These are phyloP conservation scores for Starmerella riodocensis DNA, from an alignment of 805 yeast species.

Conservation along the genomic window DNA sequence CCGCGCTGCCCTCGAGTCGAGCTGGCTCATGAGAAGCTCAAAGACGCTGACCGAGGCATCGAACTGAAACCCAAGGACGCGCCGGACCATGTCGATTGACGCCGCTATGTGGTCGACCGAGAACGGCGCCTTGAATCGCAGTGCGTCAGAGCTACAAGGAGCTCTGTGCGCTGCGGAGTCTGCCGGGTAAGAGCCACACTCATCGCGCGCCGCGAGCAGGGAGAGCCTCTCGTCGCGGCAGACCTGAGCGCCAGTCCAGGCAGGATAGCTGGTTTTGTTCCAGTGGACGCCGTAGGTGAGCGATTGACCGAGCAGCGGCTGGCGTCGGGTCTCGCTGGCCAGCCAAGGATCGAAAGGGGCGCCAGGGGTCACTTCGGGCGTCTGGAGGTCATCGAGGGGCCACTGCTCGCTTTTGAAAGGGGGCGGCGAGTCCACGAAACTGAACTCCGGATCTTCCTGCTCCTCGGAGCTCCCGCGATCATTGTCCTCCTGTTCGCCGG, in stretches of 20 bases:
- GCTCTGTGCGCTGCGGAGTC: too few species aligned
- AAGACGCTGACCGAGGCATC: conserved; percentile 56
- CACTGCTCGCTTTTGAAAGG: conserved; percentile 10
- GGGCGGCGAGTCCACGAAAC: too few species aligned
- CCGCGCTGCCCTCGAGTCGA: conserved; percentile 59
- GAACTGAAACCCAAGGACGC: conserved; percentile 53
- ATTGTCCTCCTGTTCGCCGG: too few species aligned
- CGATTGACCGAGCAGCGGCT: conserved; percentile 3
- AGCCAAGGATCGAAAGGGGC: too few species aligned
- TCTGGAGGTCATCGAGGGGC: neutral
- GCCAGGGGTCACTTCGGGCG: neutral
- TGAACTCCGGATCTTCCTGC: too few species aligned
- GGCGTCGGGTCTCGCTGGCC: too few species aligned
- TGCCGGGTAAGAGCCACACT: too few species aligned
- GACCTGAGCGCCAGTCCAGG: conserved; percentile 65
- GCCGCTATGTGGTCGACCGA: conserved; percentile 38
- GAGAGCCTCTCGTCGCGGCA: too few species aligned
- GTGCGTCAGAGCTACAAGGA: too few species aligned
- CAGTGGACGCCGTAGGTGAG: conserved; percentile 21
- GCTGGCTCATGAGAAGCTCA: conserved; percentile 46
- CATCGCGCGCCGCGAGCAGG: too few species aligned
- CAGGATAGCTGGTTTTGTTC: conserved; percentile 61
- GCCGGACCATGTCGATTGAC: conserved; percentile 39
- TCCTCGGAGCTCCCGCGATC: too few species aligned
- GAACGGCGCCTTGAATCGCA: conserved; percentile 18